Percentiles rank a stretch among this genome's conserved stretches.
Evolutionary conservation across 345 rosid genomes (phyloP).

Genomic region (Chamaenerion angustifolium): DNA sequence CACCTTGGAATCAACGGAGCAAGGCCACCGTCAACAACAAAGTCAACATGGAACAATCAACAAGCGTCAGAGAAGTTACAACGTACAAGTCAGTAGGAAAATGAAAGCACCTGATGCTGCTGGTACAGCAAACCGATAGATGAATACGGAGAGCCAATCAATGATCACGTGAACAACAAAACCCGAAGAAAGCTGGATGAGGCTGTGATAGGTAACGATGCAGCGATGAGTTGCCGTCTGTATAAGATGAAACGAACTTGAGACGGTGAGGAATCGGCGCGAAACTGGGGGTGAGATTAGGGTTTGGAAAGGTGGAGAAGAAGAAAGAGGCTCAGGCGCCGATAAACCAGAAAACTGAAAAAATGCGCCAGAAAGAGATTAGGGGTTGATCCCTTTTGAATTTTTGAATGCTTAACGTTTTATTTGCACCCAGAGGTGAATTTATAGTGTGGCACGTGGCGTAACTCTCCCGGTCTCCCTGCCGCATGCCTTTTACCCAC

Average conservation of each 20-base stretch:
- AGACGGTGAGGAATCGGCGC: no score
- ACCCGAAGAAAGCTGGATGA: no score
- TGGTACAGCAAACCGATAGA: not conserved
- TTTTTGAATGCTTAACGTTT: slow-evolving; percentile 11
- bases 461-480: no score
- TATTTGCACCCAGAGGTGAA: not conserved
- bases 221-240: not conserved
- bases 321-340: not conserved
- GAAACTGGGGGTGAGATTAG: no score
- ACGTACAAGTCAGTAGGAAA: not conserved
- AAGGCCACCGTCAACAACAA: no score
- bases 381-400: slow-evolving; percentile 1
- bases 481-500: no score
- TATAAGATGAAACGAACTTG: not conserved
- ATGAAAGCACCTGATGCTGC: not conserved
- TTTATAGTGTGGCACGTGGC: no score
- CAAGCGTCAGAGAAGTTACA: not conserved
- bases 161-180: not conserved
- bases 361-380: not conserved
- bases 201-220: not conserved
- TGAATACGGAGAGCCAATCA: not conserved
- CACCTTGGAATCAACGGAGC: no score
- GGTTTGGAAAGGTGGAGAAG: not conserved
- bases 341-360: no score
- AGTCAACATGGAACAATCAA: no score